phyloP scores from a whole-genome alignment of 805 yeast species.

The Kodamaea hsintzibuensis region DNA sequence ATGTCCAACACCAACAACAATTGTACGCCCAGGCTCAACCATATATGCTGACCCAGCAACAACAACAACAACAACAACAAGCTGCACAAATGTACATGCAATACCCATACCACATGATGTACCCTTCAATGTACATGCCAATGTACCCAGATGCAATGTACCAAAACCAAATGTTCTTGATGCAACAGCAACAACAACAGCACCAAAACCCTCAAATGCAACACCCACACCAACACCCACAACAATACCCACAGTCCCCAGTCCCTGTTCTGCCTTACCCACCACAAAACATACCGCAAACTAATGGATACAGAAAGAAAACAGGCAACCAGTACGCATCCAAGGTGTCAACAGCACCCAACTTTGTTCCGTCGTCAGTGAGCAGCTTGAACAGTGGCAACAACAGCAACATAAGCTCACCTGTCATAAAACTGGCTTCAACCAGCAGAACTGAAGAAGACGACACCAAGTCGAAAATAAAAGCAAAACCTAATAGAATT shows the following conservation, averaged over 20 bases:
- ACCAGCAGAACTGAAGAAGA: no score
- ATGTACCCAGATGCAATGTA: conserved; percentile 17
- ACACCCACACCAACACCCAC: conserved; percentile 9
- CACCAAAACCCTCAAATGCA: conserved; percentile 1
- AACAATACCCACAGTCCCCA: not conserved
- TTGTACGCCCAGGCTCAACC: conserved; percentile 9
- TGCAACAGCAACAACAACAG: conserved; percentile 14
- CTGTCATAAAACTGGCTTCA: conserved; percentile 4
- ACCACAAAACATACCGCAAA: not conserved
- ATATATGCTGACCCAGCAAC: conserved; percentile 14
- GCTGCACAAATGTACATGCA: conserved; percentile 14
- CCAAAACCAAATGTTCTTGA: conserved; percentile 14
- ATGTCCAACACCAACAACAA: conserved; percentile 12
- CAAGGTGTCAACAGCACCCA: conserved; percentile 9
- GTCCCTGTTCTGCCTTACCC: conserved; percentile 1
- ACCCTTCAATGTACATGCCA: conserved; percentile 18
- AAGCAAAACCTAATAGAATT: conserved; percentile 2
- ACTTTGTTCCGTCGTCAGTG: conserved; percentile 10
- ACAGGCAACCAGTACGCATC: conserved; percentile 10
- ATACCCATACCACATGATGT: conserved; percentile 16
- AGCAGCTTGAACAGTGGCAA: conserved; percentile 4
- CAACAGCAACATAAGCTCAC: conserved; percentile 3
- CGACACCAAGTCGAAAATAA: not conserved
- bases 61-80: conserved; percentile 10
- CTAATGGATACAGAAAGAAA: conserved; percentile 7